Evolutionary conservation across 2,329 filamentous ascomycete species (phyloP).

Genomic region (Furcasterigmium sp.): DNA sequence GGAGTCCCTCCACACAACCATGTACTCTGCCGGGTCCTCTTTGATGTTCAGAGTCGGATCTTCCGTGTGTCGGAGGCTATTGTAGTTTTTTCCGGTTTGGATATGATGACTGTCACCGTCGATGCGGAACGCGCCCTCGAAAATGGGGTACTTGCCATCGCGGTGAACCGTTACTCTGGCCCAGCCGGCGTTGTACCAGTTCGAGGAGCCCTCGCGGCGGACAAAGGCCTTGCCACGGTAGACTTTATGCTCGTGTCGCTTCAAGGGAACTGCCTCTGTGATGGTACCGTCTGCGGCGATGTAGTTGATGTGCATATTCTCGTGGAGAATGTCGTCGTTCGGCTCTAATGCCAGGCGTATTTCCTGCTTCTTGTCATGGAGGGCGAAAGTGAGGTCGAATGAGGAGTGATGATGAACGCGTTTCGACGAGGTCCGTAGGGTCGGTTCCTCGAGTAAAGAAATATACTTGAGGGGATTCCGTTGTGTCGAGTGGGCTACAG

Average conservation of each 20-base stretch:
- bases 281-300: constrained; percentile 68
- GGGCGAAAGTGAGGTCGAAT: constrained; percentile 79
- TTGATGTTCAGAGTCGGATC: constrained; percentile 61
- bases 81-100: constrained; percentile 69
- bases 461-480: constrained; percentile 75
- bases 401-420: constrained; percentile 73
- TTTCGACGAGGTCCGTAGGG: constrained; percentile 73
- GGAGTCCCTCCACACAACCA: constrained; percentile 90
- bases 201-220: constrained; percentile 48
- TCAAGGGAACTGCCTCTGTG: constrained; percentile 59
- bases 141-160: constrained; percentile 75
- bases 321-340: constrained; percentile 82
- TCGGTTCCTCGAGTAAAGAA: constrained; percentile 65
- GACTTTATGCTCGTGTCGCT: constrained; percentile 71
- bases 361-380: constrained; percentile 57
- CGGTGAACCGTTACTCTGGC: constrained; percentile 71
- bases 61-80: constrained; percentile 61
- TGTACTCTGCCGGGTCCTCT: constrained; percentile 58
- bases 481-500: constrained; percentile 61
- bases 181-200: constrained; percentile 83
- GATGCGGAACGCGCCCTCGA: constrained; percentile 84
- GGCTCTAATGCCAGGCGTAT: constrained; percentile 80
- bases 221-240: constrained; percentile 78
- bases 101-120: constrained; percentile 82
- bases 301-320: constrained; percentile 69